Conservation (phyloP, 1,139 yeast species). For the Scheffersomyces illinoinensis region DNA sequence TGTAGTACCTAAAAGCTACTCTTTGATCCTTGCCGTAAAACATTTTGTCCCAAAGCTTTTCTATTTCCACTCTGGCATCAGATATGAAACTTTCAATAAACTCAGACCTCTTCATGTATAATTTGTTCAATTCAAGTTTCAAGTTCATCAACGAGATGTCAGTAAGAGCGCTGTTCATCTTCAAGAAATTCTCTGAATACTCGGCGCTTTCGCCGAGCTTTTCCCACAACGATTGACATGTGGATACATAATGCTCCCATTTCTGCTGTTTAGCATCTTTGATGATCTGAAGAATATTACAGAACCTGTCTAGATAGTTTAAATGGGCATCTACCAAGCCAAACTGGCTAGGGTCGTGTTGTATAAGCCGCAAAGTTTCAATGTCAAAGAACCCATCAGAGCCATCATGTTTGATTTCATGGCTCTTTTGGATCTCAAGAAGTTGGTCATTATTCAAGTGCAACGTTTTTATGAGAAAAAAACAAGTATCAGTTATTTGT, state of each 20-base stretch:
- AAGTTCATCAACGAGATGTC: constrained; percentile 41
- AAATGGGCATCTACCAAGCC: constrained; percentile 41
- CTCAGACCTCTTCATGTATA: constrained; percentile 60
- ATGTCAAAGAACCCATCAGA: constrained; percentile 30
- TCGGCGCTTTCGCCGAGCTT: constrained; percentile 45
- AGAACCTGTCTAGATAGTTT: constrained; percentile 29
- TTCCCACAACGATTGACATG: constrained; percentile 51
- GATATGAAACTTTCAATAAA: constrained; percentile 67
- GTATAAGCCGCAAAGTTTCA: constrained; percentile 39
- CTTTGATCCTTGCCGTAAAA: constrained; percentile 54
- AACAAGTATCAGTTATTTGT: constrained; percentile 25
- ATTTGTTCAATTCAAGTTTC: constrained; percentile 55
- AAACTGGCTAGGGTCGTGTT: constrained; percentile 39
- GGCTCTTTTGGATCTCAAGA: constrained; percentile 32
- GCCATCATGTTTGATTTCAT: constrained; percentile 19
- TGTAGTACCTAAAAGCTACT: constrained; percentile 33
- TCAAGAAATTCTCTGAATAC: constrained; percentile 37
- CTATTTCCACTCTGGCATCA: constrained; percentile 60
- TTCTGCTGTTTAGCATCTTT: constrained; percentile 35
- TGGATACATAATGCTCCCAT: constrained; percentile 28
- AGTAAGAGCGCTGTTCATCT: constrained; percentile 36
- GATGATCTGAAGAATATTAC: constrained; percentile 27
- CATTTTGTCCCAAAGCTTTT: constrained; percentile 61
- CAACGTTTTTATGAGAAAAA: constrained; percentile 27
- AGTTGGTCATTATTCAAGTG: constrained; percentile 38